Conservation (phyloP, 192 early-diverging fungal genomes). For the Obelidium mucronatum region DNA sequence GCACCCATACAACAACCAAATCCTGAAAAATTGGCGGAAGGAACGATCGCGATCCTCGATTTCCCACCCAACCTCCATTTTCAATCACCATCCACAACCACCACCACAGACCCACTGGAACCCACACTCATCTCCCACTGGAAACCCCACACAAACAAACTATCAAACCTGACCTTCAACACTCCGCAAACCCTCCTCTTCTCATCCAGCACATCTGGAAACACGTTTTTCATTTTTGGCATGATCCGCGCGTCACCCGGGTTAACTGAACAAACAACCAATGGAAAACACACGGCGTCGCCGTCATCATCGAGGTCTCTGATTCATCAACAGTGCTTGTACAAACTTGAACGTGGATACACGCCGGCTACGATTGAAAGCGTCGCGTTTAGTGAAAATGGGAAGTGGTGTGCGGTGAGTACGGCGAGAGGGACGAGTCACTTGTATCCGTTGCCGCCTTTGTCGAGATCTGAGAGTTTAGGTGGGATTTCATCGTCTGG, state of each 20-base stretch:
- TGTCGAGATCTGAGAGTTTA: background rate
- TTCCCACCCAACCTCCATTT: slow-evolving; percentile 25
- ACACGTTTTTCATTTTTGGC: slow-evolving; percentile 75
- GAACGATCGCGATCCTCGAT: slow-evolving; percentile 12
- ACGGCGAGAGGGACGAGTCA: slow-evolving; percentile 79
- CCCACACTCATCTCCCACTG: slow-evolving; percentile 74
- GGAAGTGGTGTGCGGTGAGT: slow-evolving; percentile 77
- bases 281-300: too few species aligned
- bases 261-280: too few species aligned
- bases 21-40: background rate
- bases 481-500: background rate
- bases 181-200: slow-evolving; percentile 70
- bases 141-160: slow-evolving; percentile 72
- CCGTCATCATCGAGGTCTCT: background rate
- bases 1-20: too few species aligned
- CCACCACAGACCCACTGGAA: background rate
- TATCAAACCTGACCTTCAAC: slow-evolving; percentile 70
- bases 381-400: slow-evolving; percentile 72
- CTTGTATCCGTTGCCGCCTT: slow-evolving; percentile 55
- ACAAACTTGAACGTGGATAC: slow-evolving; percentile 79
- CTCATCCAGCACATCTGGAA: slow-evolving; percentile 75
- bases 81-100: slow-evolving; percentile 20
- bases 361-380: slow-evolving; percentile 76
- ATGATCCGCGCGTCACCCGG: background rate
- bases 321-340: slow-evolving; percentile 52